A percentile compares a stretch with the other conserved stretches of the same genome.
Conservation (phyloP, 2,329 filamentous ascomycete species). For the Calonectria henricotiae region DNA sequence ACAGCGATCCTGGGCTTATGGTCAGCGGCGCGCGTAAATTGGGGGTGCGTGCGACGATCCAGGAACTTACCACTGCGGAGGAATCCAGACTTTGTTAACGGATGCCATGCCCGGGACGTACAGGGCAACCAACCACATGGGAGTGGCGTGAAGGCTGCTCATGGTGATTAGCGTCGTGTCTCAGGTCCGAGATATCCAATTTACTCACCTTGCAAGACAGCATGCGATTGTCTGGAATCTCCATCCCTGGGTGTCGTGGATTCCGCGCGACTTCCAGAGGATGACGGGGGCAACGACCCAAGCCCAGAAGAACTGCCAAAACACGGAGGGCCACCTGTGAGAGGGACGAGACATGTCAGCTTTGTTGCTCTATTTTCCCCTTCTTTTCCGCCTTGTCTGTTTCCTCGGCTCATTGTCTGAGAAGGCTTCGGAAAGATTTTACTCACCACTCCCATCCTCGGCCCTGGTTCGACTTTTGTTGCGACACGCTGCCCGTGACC, state of each 20-base stretch:
- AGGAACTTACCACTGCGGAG: conserved; percentile 73
- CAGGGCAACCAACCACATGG: conserved; percentile 77
- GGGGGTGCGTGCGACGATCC: background rate
- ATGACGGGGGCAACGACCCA: conserved; percentile 75
- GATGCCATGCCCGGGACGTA: conserved; percentile 67
- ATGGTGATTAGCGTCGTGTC: conserved; percentile 30
- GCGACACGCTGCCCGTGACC: conserved; percentile 70
- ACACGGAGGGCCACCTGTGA: conserved; percentile 72
- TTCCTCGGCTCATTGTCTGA: background rate
- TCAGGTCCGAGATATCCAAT: conserved; percentile 18
- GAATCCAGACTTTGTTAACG: conserved; percentile 71
- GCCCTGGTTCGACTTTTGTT: conserved; percentile 64
- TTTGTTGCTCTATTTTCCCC: background rate
- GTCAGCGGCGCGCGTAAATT: background rate
- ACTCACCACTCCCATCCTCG: conserved; percentile 78
- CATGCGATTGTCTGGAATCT: conserved; percentile 74
- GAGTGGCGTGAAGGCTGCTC: conserved; percentile 74
- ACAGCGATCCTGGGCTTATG: conserved; percentile 66
- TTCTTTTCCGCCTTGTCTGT: background rate
- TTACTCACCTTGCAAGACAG: conserved; percentile 63
- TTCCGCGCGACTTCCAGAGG: conserved; percentile 74
- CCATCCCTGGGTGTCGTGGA: conserved; percentile 79
- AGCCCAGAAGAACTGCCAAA: conserved; percentile 78
- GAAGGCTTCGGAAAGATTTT: background rate
- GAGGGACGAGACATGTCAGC: conserved; percentile 4